Evolutionary conservation across 169 alveolate genomes (phyloP), one percentile per base, ranked within the genome.

Genomic region (Eimeria falciformis): DNA sequence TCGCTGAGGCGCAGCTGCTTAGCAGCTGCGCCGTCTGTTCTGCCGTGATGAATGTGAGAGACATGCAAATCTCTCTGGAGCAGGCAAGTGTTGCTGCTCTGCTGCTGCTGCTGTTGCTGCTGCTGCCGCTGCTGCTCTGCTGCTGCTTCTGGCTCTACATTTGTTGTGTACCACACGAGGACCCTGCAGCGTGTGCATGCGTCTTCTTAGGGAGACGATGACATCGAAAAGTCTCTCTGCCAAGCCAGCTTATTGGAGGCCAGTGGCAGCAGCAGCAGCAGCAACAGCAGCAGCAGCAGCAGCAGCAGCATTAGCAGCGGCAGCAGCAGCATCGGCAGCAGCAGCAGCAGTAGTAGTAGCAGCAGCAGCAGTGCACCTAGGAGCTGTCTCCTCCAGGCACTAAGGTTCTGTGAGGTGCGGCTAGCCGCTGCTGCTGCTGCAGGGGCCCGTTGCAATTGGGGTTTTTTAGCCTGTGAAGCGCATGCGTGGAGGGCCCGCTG

Each of bases 51-150:
- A 37, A 11, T 4, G 82, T 12, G 27, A 23, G 58, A 71, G 56
- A 37, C 3, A 50, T n/a, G 4, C 27, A 71, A 40, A 4, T 56
- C 6, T 18, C 46, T 23, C 27, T 71, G 56, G 33, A 37, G 82
- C 82, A 71, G 82, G 82, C 50, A 71, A 71, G 56, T 5, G 29
- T 25, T 3, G 82, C 82, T 29, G 82, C 43, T 66, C n/a, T n/a
- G n/a, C n/a, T n/a, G n/a, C n/a, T n/a, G 77, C 77, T 66, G 77
- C 2, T 66, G 77, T 45, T 66, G 77, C 77, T 66, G 77, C 77
- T 66, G 43, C 3, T 66, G 77, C 77, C 27, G 77, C 77, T 50
- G 58, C 58, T 50, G 58, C 58, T 50, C 58, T 3, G 45, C 11
- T 9, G 37, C 33, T 4, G 40, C 77, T 9, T 29, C 43, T 66